Conservation (phyloP, 805 yeast species). For the Cyberlindnera petersonii region DNA sequence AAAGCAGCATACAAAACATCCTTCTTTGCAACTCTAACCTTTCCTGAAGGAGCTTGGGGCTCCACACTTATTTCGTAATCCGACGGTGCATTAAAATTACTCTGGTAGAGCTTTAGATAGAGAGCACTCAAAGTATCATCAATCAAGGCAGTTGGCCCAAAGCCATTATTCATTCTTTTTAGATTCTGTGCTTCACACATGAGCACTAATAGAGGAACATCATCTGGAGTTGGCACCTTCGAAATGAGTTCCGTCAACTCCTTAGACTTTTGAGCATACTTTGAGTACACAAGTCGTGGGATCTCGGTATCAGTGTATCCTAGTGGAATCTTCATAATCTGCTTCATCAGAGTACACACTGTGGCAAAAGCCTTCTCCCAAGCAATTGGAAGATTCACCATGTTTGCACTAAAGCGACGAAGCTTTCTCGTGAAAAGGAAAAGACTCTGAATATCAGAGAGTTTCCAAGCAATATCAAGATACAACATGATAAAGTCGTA, state of each 20-base stretch:
- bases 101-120: slow-evolving; percentile 46
- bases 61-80: background rate
- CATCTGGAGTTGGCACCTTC: slow-evolving; percentile 34
- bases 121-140: slow-evolving; percentile 70
- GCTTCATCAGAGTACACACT: slow-evolving; percentile 49
- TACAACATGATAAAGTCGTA: slow-evolving; percentile 63
- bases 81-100: slow-evolving; percentile 2
- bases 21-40: slow-evolving; percentile 44
- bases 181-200: slow-evolving; percentile 54
- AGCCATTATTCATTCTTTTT: slow-evolving; percentile 72
- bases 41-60: slow-evolving; percentile 25
- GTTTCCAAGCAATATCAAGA: slow-evolving; percentile 48
- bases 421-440: slow-evolving; percentile 63
- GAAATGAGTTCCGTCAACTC: slow-evolving; percentile 25
- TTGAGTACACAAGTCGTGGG: slow-evolving; percentile 39
- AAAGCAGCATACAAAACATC: slow-evolving; percentile 39
- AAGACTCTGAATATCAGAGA: slow-evolving; percentile 56
- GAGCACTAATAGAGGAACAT: slow-evolving; percentile 39
- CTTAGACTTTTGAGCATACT: slow-evolving; percentile 39
- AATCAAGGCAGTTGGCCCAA: slow-evolving; percentile 69
- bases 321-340: slow-evolving; percentile 38
- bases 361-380: slow-evolving; percentile 63
- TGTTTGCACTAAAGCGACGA: slow-evolving; percentile 73
- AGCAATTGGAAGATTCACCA: slow-evolving; percentile 57
- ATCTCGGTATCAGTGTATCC: slow-evolving; percentile 51